A percentile compares a stretch with the other conserved stretches of the same genome.
Conservation (phyloP, 306 rosid genomes). For the Castanopsis chinensis region DNA sequence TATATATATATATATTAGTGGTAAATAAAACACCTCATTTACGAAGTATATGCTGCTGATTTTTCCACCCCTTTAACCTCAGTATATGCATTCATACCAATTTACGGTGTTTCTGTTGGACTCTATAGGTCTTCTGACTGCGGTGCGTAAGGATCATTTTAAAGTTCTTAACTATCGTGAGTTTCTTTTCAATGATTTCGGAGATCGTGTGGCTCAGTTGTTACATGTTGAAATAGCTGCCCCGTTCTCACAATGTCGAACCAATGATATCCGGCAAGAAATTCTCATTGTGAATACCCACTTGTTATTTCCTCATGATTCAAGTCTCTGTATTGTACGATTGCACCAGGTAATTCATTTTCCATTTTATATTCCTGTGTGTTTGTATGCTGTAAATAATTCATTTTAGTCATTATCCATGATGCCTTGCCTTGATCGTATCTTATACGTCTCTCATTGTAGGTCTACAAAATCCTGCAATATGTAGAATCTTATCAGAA, state of each 20-base stretch:
- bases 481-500: conserved; percentile 82
- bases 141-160: conserved; percentile 50
- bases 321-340: conserved; percentile 49
- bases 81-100: conserved; percentile 1
- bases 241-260: conserved; percentile 34
- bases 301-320: conserved; percentile 58
- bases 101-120: conserved; percentile 15
- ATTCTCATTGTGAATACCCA: conserved; percentile 59
- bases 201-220: conserved; percentile 62
- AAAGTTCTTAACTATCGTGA: conserved; percentile 54
- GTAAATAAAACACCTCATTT: not conserved
- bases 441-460: conserved; percentile 3
- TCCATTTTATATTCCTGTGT: not conserved
- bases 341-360: conserved; percentile 43
- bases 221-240: conserved; percentile 50
- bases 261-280: conserved; percentile 46
- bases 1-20: not conserved
- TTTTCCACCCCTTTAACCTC: not conserved
- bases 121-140: conserved; percentile 52
- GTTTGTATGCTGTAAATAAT: not conserved
- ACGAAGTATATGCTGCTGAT: not conserved
- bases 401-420: not conserved
- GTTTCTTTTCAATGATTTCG: conserved; percentile 54
- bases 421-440: conserved; percentile 3
- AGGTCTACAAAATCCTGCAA: conserved; percentile 91